phyloP scores from a whole-genome alignment of 139 green algal species.

The Picochlorum sp. region DNA sequence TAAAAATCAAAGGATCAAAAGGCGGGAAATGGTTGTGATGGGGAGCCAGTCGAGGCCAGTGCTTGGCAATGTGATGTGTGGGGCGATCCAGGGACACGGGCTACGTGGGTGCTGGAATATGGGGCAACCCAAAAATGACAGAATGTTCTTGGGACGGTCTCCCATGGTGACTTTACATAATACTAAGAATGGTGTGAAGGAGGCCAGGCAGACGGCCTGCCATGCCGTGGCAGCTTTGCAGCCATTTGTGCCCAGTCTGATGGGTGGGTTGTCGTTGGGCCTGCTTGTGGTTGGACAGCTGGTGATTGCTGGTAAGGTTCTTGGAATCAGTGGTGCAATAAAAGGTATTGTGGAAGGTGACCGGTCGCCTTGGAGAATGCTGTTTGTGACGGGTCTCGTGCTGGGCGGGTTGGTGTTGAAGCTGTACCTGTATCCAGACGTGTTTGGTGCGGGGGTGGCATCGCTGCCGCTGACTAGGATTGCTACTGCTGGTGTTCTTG shows the following conservation, averaged over 20 bases:
- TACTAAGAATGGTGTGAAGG: too few species aligned
- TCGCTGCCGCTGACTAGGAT: background rate
- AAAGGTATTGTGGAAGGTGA: slow-evolving; percentile 7
- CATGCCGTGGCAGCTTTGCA: background rate
- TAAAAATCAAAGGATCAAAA: too few species aligned
- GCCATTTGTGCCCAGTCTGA: background rate
- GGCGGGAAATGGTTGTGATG: too few species aligned
- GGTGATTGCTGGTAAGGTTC: slow-evolving; percentile 3
- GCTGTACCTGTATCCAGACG: background rate
- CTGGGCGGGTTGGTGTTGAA: slow-evolving; percentile 7
- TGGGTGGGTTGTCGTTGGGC: slow-evolving; percentile 3
- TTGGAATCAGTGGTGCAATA: slow-evolving; percentile 17
- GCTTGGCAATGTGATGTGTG: too few species aligned
- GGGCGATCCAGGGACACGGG: too few species aligned
- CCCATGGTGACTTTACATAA: too few species aligned
- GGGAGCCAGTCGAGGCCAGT: too few species aligned
- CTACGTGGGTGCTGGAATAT: too few species aligned
- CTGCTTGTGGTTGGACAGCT: background rate
- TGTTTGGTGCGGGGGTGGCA: slow-evolving; percentile 4
- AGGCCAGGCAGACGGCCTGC: too few species aligned
- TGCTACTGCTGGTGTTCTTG: slow-evolving; percentile 35
- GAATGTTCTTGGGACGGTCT: too few species aligned
- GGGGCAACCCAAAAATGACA: too few species aligned
- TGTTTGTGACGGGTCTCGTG: slow-evolving; percentile 15
- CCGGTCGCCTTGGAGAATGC: slow-evolving; percentile 3